Evolutionary conservation across 352 stramenopile genomes (phyloP).

Genomic region (Pythium aristosporum): DNA sequence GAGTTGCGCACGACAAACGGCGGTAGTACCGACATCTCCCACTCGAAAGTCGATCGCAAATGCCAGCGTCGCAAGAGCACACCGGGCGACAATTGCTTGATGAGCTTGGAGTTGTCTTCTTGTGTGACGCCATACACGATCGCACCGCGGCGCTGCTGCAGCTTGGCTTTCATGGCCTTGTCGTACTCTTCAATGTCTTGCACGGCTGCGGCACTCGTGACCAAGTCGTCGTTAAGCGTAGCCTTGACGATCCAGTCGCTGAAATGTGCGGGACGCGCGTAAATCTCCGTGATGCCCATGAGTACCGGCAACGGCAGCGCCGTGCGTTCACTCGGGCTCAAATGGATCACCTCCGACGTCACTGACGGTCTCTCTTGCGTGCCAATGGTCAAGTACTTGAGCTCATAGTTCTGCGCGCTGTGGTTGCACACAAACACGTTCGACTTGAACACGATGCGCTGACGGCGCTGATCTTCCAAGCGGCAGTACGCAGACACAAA

Average conservation of each 20-base stretch:
- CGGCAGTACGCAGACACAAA: slow-evolving; percentile 71
- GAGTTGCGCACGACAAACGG: slow-evolving; percentile 88
- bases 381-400: slow-evolving; percentile 71
- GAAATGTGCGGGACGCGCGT: slow-evolving; percentile 60
- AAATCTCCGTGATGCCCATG: slow-evolving; percentile 85
- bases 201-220: slow-evolving; percentile 56
- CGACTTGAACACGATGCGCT: slow-evolving; percentile 73
- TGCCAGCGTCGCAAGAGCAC: slow-evolving; percentile 77
- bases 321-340: slow-evolving; percentile 65
- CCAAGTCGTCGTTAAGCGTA: slow-evolving; percentile 72
- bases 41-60: slow-evolving; percentile 75
- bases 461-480: slow-evolving; percentile 61
- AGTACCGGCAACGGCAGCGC: slow-evolving; percentile 55
- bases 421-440: slow-evolving; percentile 84
- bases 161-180: slow-evolving; percentile 42
- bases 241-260: slow-evolving; percentile 78
- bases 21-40: slow-evolving; percentile 72
- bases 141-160: slow-evolving; percentile 54
- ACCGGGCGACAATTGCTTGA: slow-evolving; percentile 74
- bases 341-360: slow-evolving; percentile 57
- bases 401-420: slow-evolving; percentile 66
- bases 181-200: slow-evolving; percentile 61
- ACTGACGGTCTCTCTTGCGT: slow-evolving; percentile 43
- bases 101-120: slow-evolving; percentile 67
- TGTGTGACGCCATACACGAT: slow-evolving; percentile 81